phyloP scores from a whole-genome alignment of 176 grass and related monocot species.

The Urochloa ruziziensis region DNA sequence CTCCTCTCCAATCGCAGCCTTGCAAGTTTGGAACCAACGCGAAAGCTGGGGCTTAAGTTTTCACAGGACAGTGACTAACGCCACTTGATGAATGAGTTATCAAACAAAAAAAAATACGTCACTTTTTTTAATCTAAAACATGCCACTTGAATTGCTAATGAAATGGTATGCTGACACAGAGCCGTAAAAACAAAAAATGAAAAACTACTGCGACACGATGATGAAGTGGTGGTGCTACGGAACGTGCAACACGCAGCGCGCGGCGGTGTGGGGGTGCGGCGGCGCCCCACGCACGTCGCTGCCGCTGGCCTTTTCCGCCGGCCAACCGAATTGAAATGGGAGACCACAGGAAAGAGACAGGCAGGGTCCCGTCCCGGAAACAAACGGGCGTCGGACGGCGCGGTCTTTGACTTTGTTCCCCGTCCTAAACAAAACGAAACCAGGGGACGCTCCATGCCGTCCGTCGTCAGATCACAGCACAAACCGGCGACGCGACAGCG shows the following conservation, averaged over 20 bases:
- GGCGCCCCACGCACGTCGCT: not conserved
- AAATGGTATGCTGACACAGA: not conserved
- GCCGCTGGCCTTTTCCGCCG: not conserved
- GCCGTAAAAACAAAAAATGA: not conserved
- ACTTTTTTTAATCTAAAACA: too few species aligned
- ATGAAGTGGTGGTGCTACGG: not conserved
- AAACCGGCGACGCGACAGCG: not conserved
- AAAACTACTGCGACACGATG: too few species aligned
- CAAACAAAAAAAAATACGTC: too few species aligned
- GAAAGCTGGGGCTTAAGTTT: too few species aligned
- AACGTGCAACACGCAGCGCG: not conserved
- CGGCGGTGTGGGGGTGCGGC: too few species aligned
- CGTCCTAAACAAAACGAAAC: not conserved
- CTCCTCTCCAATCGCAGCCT: too few species aligned
- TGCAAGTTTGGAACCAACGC: too few species aligned
- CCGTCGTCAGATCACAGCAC: not conserved
- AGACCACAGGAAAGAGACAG: not conserved
- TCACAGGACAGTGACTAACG: too few species aligned
- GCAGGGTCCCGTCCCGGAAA: not conserved
- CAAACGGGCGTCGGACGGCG: constrained; percentile 3
- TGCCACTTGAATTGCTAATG: too few species aligned
- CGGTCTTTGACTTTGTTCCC: not conserved
- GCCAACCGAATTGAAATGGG: constrained; percentile 31
- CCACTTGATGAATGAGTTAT: too few species aligned
- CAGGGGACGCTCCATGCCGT: not conserved